phyloP scores from a whole-genome alignment of 768 basidiomycete species.

The Phallus indusiatus region DNA sequence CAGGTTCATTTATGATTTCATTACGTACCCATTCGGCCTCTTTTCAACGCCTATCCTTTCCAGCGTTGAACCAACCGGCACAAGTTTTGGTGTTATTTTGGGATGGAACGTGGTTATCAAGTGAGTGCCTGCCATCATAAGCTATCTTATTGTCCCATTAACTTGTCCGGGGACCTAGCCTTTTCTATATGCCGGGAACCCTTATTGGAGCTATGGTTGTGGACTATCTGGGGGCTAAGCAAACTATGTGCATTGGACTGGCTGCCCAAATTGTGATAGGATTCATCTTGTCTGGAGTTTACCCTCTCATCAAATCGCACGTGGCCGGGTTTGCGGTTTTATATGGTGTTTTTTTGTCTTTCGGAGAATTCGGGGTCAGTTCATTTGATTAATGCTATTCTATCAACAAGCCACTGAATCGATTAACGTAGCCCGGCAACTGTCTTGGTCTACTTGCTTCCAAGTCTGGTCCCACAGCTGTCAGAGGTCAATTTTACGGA shows the following conservation, averaged over 20 bases:
- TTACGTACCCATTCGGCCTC: slow-evolving; percentile 67
- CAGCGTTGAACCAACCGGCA: slow-evolving; percentile 49
- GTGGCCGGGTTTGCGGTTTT: slow-evolving; percentile 79
- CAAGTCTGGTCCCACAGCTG: slow-evolving; percentile 78
- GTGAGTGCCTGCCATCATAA: slow-evolving; percentile 34
- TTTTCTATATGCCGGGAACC: slow-evolving; percentile 65
- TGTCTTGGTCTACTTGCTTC: slow-evolving; percentile 76
- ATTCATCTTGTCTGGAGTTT: slow-evolving; percentile 86
- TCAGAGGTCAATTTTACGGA: slow-evolving; percentile 83
- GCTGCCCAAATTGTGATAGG: slow-evolving; percentile 63
- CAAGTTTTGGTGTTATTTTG: slow-evolving; percentile 51
- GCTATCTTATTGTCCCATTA: slow-evolving; percentile 12
- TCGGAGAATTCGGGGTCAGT: slow-evolving; percentile 69
- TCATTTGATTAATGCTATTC: background rate
- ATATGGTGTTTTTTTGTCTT: slow-evolving; percentile 84
- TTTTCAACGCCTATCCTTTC: slow-evolving; percentile 71
- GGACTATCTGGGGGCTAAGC: slow-evolving; percentile 68
- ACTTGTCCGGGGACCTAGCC: slow-evolving; percentile 22
- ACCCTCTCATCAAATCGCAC: slow-evolving; percentile 47
- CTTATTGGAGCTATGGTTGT: slow-evolving; percentile 66
- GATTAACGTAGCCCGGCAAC: slow-evolving; percentile 62
- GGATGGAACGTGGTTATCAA: slow-evolving; percentile 84
- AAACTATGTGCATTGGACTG: slow-evolving; percentile 64
- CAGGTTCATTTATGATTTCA: slow-evolving; percentile 74
- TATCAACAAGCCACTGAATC: background rate